phyloP scores from a whole-genome alignment of 192 early-diverging fungal species.

The Gigaspora rosea region DNA sequence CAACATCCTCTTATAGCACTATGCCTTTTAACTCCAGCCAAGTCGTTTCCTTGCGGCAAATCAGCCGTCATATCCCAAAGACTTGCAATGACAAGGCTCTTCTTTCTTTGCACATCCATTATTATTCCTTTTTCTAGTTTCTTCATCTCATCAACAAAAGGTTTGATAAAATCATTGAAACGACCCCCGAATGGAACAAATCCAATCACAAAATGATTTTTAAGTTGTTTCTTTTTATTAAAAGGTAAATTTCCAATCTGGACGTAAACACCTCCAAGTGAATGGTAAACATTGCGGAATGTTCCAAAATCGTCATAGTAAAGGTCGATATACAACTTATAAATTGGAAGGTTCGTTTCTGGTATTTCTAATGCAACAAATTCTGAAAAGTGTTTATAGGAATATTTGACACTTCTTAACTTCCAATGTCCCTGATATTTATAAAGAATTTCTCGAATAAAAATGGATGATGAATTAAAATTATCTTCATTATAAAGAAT shows the following conservation, averaged over 20 bases:
- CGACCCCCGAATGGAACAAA: not conserved
- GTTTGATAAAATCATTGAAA: not conserved
- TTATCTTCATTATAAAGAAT: not conserved
- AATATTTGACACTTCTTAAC: not conserved
- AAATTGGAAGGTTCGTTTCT: not conserved
- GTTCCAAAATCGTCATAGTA: not conserved
- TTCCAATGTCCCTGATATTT: not conserved
- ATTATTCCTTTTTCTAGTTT: not conserved
- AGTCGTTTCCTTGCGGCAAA: not conserved
- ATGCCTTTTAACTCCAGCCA: not conserved
- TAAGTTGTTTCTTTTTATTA: not conserved
- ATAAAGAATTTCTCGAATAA: not conserved
- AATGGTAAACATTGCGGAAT: not conserved
- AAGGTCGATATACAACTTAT: not conserved
- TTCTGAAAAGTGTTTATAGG: not conserved
- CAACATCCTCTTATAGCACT: not conserved
- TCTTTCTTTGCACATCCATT: not conserved
- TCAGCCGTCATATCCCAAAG: not conserved
- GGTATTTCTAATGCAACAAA: not conserved
- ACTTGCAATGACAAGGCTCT: not conserved
- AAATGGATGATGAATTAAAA: not conserved
- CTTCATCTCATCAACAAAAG: not conserved
- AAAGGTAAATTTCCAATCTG: not conserved
- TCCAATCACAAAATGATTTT: not conserved
- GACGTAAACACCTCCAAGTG: not conserved